Evolutionary conservation across 192 early-diverging fungal species (phyloP).

Genomic region (Rhizophlyctis rosea): DNA sequence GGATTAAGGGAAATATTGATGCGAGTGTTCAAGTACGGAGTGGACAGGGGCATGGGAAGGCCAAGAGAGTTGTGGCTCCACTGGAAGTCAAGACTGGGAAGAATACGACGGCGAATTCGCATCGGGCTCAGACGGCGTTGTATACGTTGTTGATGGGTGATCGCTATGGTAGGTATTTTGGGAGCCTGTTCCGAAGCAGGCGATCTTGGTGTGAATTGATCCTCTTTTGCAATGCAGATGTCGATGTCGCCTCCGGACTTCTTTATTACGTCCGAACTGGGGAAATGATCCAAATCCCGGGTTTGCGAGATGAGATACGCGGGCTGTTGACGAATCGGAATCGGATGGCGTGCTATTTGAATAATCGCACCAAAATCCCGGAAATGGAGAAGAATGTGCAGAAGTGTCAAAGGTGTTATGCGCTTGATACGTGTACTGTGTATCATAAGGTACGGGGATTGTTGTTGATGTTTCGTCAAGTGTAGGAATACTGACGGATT

Average conservation of each 20-base stretch:
- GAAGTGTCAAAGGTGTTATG: conserved; percentile 67
- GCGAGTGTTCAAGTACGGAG: conserved; percentile 51
- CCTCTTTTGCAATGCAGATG: no score
- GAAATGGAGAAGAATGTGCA: conserved; percentile 63
- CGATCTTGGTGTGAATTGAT: no score
- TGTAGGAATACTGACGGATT: conserved; percentile 4
- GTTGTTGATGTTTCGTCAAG: neutral
- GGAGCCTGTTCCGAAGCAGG: no score
- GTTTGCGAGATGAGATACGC: conserved; percentile 62
- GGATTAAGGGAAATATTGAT: conserved; percentile 91
- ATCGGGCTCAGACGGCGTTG: conserved; percentile 80
- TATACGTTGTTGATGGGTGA: conserved; percentile 86
- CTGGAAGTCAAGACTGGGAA: conserved; percentile 90
- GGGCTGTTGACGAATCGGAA: conserved; percentile 75
- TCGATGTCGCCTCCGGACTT: conserved; percentile 63
- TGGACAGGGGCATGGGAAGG: conserved; percentile 21
- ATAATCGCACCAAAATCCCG: conserved; percentile 48
- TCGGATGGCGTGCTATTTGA: conserved; percentile 58
- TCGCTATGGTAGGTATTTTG: conserved; percentile 63
- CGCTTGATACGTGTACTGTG: conserved; percentile 62
- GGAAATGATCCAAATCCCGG: conserved; percentile 64
- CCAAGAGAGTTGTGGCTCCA: conserved; percentile 59
- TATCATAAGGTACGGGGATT: conserved; percentile 51
- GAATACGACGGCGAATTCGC: conserved; percentile 50
- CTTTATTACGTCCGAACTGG: conserved; percentile 74